A percentile compares a stretch with the other conserved stretches of the same genome.
These are phyloP conservation scores for Fusarium beomiforme DNA, from an alignment of 2,329 filamentous ascomycete genomes.

Conservation along the genomic window DNA sequence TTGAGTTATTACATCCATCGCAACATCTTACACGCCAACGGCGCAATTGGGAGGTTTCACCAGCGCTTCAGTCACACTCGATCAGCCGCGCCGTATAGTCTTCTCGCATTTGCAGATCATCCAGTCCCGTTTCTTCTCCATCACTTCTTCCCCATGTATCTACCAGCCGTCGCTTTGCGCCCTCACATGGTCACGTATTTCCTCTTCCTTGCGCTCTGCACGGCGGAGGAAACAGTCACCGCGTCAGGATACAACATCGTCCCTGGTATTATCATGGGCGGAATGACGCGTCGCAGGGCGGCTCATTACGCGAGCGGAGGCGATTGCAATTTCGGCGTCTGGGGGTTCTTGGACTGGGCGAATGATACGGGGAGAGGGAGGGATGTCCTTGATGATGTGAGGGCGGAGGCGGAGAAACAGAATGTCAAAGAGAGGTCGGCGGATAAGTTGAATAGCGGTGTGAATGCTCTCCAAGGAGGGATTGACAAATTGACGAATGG, in stretches of 20 bases:
- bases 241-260: slow-evolving; percentile 74
- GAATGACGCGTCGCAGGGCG: slow-evolving; percentile 54
- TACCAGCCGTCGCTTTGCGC: slow-evolving; percentile 71
- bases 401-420: slow-evolving; percentile 66
- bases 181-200: slow-evolving; percentile 80
- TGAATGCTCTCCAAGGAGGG: slow-evolving; percentile 47
- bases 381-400: slow-evolving; percentile 63
- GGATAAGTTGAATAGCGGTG: slow-evolving; percentile 47
- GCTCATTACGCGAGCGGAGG: slow-evolving; percentile 67
- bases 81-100: slow-evolving; percentile 66
- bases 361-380: slow-evolving; percentile 65
- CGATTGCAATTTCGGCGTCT: slow-evolving; percentile 68
- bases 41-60: slow-evolving; percentile 55
- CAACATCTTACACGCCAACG: slow-evolving; percentile 69
- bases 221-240: slow-evolving; percentile 72
- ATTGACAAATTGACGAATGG: slow-evolving; percentile 44
- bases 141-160: slow-evolving; percentile 71
- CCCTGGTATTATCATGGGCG: slow-evolving; percentile 63
- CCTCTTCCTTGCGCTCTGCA: slow-evolving; percentile 69
- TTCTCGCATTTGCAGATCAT: slow-evolving; percentile 74
- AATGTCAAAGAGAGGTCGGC: slow-evolving; percentile 56
- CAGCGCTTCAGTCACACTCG: slow-evolving; percentile 61
- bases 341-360: slow-evolving; percentile 71
- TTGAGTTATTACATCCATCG: slow-evolving; percentile 81
- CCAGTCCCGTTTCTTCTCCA: slow-evolving; percentile 71